Base-by-base conservation (phyloP, 1,139 yeast species). In the Diutina mesorugosa region DNA sequence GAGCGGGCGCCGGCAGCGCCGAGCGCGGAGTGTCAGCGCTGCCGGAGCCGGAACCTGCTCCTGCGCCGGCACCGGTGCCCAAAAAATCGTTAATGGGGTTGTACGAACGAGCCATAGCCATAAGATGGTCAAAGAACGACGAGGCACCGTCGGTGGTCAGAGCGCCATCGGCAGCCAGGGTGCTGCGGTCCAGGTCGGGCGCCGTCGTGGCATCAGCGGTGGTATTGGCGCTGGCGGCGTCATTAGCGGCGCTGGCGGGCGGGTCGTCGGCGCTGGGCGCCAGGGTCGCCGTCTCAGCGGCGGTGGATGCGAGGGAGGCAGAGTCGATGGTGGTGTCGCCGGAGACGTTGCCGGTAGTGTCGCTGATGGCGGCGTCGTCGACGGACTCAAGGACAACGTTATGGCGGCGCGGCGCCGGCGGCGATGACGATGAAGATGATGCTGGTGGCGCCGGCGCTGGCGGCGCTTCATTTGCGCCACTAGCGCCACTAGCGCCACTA, bases 1-100 rank as follows among this genome's bases (percentile, higher is more conserved):
- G 4, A 16, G 53, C 47, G 2, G 38, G 79, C 72, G 30, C 62
- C 60, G 26, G 41, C 47, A 14, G 26, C 26, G 26, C 26, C 3
- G 26, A 16, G 6, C 51, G 18, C 26, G 51, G 28, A 1, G 26
- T n/a, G 18, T 26, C 9, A 2, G 50, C 14, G 3, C 26, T 9
- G 6, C 8, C 45, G 21, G 45, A 3, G 18, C n/a, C 14, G 45
- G 18, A 1, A 14, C 16, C 16, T 3, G 41, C 6, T 5, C 14
- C 14, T 3, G 2, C n/a, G 14, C 41, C 14, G n/a, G 41, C 48
- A 9, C 29, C 10, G 14, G 53, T 16, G 5, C 41, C 9, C 26
- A 50, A 30, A 14, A 30, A 3, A n/a, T 50, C 53, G 29, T 32
- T 14, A 9, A 50, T 29, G n/a, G 45, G 18, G 12, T 50, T 26